phyloP scores from a whole-genome alignment of 2,329 filamentous ascomycete species.

The Aspergillus proliferans region DNA sequence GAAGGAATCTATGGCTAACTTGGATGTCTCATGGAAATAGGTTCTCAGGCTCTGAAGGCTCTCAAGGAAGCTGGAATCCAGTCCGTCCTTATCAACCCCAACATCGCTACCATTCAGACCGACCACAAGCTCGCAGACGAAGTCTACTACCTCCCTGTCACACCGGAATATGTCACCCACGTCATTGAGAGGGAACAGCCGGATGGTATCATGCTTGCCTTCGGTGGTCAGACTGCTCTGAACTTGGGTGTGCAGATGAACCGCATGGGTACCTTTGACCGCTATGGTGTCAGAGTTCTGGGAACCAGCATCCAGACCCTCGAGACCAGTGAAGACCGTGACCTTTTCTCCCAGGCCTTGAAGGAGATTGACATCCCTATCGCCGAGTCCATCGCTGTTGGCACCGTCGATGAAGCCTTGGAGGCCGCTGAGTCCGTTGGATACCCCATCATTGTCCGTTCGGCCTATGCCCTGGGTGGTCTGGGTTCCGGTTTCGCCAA shows the following conservation, averaged over 20 bases:
- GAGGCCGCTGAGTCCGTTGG: slow-evolving; percentile 79
- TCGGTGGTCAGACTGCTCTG: slow-evolving; percentile 93
- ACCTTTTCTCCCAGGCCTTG: slow-evolving; percentile 89
- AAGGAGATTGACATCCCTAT: slow-evolving; percentile 98
- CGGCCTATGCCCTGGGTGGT: slow-evolving; percentile 92
- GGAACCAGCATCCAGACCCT: slow-evolving; percentile 92
- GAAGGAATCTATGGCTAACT: slow-evolving; percentile 13
- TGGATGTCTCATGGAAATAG: slow-evolving; percentile 41
- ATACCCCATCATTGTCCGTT: slow-evolving; percentile 96
- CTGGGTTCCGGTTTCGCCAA: slow-evolving; percentile 94
- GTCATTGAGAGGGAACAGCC: slow-evolving; percentile 94
- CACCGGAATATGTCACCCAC: slow-evolving; percentile 93
- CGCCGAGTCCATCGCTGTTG: slow-evolving; percentile 88
- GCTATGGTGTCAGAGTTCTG: slow-evolving; percentile 90
- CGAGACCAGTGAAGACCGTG: slow-evolving; percentile 90
- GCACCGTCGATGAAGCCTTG: slow-evolving; percentile 85
- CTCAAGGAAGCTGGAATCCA: slow-evolving; percentile 89
- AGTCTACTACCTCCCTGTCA: slow-evolving; percentile 97
- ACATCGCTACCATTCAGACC: slow-evolving; percentile 97
- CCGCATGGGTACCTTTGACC: slow-evolving; percentile 88
- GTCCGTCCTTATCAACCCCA: slow-evolving; percentile 93
- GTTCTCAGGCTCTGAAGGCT: slow-evolving; percentile 92
- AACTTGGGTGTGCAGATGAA: slow-evolving; percentile 98
- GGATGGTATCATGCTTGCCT: slow-evolving; percentile 95
- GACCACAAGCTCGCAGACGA: slow-evolving; percentile 94